Evolutionary conservation across 2,329 filamentous ascomycete genomes (phyloP).

Genomic region (Onygenales sp.): DNA sequence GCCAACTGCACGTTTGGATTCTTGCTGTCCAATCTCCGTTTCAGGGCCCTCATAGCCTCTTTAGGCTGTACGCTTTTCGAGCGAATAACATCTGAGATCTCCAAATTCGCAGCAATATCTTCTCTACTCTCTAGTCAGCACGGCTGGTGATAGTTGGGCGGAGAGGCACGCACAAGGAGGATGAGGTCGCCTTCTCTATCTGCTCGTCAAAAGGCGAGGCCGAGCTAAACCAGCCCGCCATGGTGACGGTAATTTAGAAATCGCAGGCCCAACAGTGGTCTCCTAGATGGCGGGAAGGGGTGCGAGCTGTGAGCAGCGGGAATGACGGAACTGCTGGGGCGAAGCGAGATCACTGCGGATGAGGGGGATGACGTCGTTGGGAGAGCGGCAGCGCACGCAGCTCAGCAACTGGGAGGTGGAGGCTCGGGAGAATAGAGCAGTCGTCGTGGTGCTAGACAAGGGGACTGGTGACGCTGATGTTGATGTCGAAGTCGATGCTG

Average conservation of each 20-base stretch:
- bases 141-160: conserved; percentile 4
- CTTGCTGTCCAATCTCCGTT: conserved; percentile 89
- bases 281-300: neutral
- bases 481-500: neutral
- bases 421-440: neutral
- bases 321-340: neutral
- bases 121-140: conserved; percentile 48
- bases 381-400: neutral
- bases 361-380: neutral
- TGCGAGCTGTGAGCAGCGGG: neutral
- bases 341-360: neutral
- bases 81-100: conserved; percentile 94
- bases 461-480: neutral
- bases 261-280: neutral
- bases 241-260: conserved; percentile 44
- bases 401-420: neutral
- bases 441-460: neutral
- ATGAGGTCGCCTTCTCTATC: conserved; percentile 88
- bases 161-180: conserved; percentile 62
- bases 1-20: conserved; percentile 96
- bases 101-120: conserved; percentile 93
- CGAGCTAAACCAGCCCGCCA: conserved; percentile 95
- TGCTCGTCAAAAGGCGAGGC: conserved; percentile 92
- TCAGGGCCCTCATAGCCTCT: conserved; percentile 95
- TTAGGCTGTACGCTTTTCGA: conserved; percentile 96